Evolutionary conservation across 176 grass and related monocot species (phyloP), one percentile per base, ranked within the genome.

Genomic region (Zizania latifolia): DNA sequence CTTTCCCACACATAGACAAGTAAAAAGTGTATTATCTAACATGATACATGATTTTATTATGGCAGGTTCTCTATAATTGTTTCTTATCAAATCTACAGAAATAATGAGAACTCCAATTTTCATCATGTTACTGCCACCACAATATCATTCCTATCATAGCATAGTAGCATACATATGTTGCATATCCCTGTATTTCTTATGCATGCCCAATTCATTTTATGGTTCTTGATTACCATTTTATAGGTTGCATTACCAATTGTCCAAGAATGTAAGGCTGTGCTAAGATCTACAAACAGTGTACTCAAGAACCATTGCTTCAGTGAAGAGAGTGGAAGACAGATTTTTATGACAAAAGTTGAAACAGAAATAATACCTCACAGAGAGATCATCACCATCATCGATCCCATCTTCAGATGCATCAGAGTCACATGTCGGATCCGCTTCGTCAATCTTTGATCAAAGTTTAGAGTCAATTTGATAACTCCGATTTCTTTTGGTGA

Each of bases 361-460:
- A 85, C 57, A 68, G 21, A 39, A 59, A n/a, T n/a, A n/a, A n/a
- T n/a, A 94, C 91, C 91, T 90, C 80, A 84, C 82, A 90, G 88
- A 94, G 65, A 90, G 88, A 72, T 89, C 91, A 83, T 90, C 91
- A 59, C 74, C 85, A 86, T 88, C 85, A 64, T 83, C 88, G 50
- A 61, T 83, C 64, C 74, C 78, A 45, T 94, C 88, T 21, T 94
- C 88, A 35, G 77, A 74, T 81, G 86, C 88, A 74, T 90, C 91
- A 28, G 84, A 85, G 63, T 85, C 85, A 60, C 59, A 75, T 30
- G 88, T 43, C 30, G 62, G 45, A 79, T 94, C 88, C 74, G 54
- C 31, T 60, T 77, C 84, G 82, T 94, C 91, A 85, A 94, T 33
- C 91, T 94, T 82, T 65, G 73, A 94, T 44, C 84, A 88, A 79